Evolutionary conservation across 2,329 filamentous ascomycete genomes (phyloP).

Genomic region (Calycina herbarum): DNA sequence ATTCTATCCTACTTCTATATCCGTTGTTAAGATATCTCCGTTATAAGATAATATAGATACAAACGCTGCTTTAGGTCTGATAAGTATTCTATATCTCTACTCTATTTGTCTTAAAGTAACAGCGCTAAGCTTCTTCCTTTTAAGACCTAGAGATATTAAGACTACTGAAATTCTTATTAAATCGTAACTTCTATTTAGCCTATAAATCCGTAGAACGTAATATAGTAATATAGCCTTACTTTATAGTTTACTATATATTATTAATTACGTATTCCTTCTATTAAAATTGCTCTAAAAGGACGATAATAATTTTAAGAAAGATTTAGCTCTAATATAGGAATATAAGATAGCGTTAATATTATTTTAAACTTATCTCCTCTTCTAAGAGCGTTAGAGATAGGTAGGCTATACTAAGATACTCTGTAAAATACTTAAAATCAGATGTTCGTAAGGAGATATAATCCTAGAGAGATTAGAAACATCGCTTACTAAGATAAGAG

Average conservation of each 20-base stretch:
- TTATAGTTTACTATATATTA: slow-evolving; percentile 23
- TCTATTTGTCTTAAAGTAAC: neutral
- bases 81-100: neutral
- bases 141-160: neutral
- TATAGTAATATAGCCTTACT: neutral
- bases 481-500: neutral
- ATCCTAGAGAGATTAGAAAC: neutral
- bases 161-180: neutral
- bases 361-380: neutral
- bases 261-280: neutral
- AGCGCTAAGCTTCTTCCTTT: neutral
- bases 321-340: slow-evolving; percentile 4
- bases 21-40: too few relatives aligned
- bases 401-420: neutral
- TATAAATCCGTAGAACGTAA: neutral
- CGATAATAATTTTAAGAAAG: too few relatives aligned
- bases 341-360: neutral
- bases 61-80: neutral
- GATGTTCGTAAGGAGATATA: neutral
- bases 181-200: neutral
- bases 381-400: neutral
- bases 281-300: too few relatives aligned
- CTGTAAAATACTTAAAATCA: neutral
- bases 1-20: too few relatives aligned
- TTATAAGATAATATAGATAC: too few relatives aligned